Evolutionary conservation across 2,329 filamentous ascomycete species (phyloP).

Genomic region (Colletotrichum sp.): DNA sequence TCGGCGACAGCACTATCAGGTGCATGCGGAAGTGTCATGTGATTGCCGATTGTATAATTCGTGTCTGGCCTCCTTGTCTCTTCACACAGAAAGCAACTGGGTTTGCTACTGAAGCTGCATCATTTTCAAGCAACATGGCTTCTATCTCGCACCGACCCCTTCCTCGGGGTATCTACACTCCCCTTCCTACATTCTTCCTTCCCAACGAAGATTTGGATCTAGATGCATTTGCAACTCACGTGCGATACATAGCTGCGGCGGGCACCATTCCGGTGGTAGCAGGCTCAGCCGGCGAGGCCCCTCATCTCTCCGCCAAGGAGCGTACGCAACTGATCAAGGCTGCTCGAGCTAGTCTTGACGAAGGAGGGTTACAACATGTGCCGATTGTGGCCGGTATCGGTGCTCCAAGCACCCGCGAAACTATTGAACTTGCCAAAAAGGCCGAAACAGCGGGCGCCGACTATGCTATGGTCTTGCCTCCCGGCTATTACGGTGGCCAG

Average conservation of each 20-base stretch:
- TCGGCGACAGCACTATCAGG: background rate
- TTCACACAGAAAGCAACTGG: background rate
- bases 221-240: background rate
- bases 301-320: background rate
- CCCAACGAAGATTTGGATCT: background rate
- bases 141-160: background rate
- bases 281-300: background rate
- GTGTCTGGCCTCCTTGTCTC: rapidly evolving
- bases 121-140: background rate
- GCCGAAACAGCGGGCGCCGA: background rate
- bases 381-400: background rate
- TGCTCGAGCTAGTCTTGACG: background rate
- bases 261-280: background rate
- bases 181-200: background rate
- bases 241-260: background rate
- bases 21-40: background rate
- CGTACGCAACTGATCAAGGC: background rate
- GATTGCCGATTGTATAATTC: background rate
- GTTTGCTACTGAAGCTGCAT: background rate
- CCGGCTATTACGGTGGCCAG: background rate
- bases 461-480: background rate
- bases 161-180: background rate
- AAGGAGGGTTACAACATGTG: background rate
- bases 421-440: background rate
- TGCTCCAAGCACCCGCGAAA: background rate